Percentiles rank a stretch among this genome's conserved stretches.
phyloP scores from a whole-genome alignment of 2,329 filamentous ascomycete genomes.

The Alternaria panax region DNA sequence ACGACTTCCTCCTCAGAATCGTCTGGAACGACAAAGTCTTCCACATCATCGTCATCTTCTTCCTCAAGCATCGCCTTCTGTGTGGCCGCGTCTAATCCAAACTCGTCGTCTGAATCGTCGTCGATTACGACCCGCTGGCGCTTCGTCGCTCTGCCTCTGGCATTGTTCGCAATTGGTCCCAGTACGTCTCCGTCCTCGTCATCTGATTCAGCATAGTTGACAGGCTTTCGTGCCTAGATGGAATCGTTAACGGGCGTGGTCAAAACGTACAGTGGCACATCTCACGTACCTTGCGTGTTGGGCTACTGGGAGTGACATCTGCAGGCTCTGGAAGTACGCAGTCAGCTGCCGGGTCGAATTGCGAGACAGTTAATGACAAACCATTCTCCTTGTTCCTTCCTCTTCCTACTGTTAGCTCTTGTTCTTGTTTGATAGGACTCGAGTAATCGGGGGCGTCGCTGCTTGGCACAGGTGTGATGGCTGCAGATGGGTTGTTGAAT shows the following conservation, averaged over 20 bases:
- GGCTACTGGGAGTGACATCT: constrained; percentile 68
- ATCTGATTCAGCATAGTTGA: constrained; percentile 87
- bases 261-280: not conserved
- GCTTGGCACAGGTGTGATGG: constrained; percentile 77
- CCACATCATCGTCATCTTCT: constrained; percentile 78
- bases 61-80: constrained; percentile 64
- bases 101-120: constrained; percentile 71
- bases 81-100: constrained; percentile 64
- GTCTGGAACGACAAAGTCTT: constrained; percentile 86
- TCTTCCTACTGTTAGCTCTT: constrained; percentile 54
- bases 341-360: constrained; percentile 54
- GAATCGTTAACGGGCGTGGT: constrained; percentile 13
- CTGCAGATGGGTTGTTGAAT: constrained; percentile 42
- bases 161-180: constrained; percentile 58
- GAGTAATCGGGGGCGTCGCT: constrained; percentile 75
- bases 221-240: constrained; percentile 64
- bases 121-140: constrained; percentile 69
- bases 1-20: constrained; percentile 75
- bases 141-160: constrained; percentile 59
- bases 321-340: constrained; percentile 52
- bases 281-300: constrained; percentile 74
- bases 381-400: constrained; percentile 63
- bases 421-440: constrained; percentile 72
- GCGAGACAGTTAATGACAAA: constrained; percentile 53
- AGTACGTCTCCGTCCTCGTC: constrained; percentile 73